Percentiles rank a stretch among this genome's conserved stretches.
These are phyloP conservation scores for Knufia fluminis DNA, from an alignment of 2,329 filamentous ascomycete genomes.

Conservation along the genomic window DNA sequence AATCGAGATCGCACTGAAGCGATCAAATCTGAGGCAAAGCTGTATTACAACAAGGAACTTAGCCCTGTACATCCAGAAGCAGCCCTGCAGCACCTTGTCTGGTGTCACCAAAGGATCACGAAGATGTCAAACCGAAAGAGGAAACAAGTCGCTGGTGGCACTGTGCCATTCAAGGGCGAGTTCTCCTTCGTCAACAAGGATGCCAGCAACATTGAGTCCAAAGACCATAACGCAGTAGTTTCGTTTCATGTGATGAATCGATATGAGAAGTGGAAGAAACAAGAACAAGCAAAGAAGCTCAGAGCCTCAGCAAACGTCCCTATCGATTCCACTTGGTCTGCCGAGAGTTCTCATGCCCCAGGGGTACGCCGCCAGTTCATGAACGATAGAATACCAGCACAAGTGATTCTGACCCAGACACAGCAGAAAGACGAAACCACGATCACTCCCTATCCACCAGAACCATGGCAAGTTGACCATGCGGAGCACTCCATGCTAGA, in stretches of 20 bases:
- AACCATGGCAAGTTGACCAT: constrained; percentile 7
- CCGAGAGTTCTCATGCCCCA: not conserved
- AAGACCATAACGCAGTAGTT: constrained; percentile 21
- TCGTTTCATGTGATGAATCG: constrained; percentile 23
- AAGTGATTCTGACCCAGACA: not conserved
- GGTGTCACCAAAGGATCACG: not conserved
- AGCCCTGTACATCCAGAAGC: not conserved
- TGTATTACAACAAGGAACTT: not conserved
- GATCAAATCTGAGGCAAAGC: not conserved
- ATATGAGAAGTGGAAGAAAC: constrained; percentile 22
- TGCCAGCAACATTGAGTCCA: constrained; percentile 22
- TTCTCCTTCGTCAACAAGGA: constrained; percentile 24
- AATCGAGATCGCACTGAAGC: not conserved
- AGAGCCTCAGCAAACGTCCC: constrained; percentile 14
- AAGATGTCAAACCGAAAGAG: constrained; percentile 17
- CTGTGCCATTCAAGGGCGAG: constrained; percentile 19
- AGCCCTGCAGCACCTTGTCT: not conserved
- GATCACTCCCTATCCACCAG: not conserved
- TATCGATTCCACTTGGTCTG: not conserved
- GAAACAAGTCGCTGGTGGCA: constrained; percentile 9
- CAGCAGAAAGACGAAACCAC: not conserved
- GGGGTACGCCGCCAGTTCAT: not conserved
- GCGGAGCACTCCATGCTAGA: constrained; percentile 1
- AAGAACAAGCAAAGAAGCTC: constrained; percentile 19
- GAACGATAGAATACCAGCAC: not conserved